Evolutionary conservation across 768 basidiomycete genomes (phyloP), one percentile per base, ranked within the genome.

Genomic region (Psilocybe azurescens): DNA sequence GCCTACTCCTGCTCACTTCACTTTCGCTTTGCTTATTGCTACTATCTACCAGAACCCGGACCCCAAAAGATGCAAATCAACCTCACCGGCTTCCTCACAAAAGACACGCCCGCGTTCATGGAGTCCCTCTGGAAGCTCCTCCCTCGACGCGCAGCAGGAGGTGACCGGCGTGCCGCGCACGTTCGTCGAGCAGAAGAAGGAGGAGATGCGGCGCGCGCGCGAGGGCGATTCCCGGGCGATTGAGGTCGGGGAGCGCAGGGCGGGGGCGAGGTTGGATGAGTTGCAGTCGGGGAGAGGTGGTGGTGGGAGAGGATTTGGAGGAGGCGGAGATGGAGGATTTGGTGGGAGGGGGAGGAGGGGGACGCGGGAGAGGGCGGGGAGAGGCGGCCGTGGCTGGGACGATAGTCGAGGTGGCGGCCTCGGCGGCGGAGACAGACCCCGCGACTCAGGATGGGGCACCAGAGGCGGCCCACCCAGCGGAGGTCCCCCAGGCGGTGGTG

Each of bases 21-120:
- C 24, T 24, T 24, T 24, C 24, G 24, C 24, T 24, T 24, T 24
- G 24, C 24, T 24, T 24, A 24, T 24, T 24, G 2, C 24, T 24
- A 24, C 24, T 24, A 24, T 24, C 24, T 24, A 28, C 16, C 70
- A 96, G 94, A 87, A 85, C 4, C 93, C 94, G 10, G 97, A 99
- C 75, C 94, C 95, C 4, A 89, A 88, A 95, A 93, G 78, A 95
- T 99, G 89, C 95, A 98, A 76, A 95, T 99, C 63, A 89, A 90
- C 70, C 77, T 99, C 28, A 93, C 91, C 2, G 97, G 97, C 7
- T 99, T 99, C 75, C 84, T 99, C 60, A 92, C 93, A 3, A 87
- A 89, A 65, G 87, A 93, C 60, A 97, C 97, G 0, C 81, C 92
- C 0, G 74, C 81, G 0, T 99, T 99, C 76, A 97, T 97, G 95